These are phyloP conservation scores for Thymus mandschuricus DNA, from an alignment of 257 asterid genomes.

Conservation along the genomic window DNA sequence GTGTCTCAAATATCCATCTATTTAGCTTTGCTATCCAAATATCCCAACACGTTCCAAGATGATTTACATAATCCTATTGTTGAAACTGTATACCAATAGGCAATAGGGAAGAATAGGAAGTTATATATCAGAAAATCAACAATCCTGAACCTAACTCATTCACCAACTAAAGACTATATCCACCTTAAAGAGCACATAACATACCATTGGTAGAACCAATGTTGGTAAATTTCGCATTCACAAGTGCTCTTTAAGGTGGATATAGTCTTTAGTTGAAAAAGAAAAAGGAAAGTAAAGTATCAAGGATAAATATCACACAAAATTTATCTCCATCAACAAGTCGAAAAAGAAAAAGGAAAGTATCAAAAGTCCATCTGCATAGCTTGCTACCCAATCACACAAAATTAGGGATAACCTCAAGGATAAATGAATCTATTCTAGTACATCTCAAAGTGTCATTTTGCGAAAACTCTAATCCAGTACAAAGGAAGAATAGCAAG, in stretches of 20 bases:
- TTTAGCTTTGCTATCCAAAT: background rate
- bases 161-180: conserved; percentile 14
- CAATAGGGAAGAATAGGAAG: background rate
- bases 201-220: conserved; percentile 4
- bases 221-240: too few relatives aligned
- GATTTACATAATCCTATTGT: background rate
- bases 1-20: background rate
- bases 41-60: background rate
- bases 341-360: too few relatives aligned
- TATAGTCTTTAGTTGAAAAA: too few relatives aligned
- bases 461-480: too few relatives aligned
- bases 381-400: background rate
- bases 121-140: background rate
- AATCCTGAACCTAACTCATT: background rate
- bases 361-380: background rate
- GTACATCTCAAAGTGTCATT: too few relatives aligned
- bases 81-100: background rate
- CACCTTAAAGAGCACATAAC: background rate
- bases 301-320: too few relatives aligned
- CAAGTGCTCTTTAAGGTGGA: too few relatives aligned
- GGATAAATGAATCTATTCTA: background rate
- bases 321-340: too few relatives aligned
- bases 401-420: background rate
- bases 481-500: too few relatives aligned
- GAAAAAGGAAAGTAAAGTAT: too few relatives aligned